Evolutionary conservation across 1,284 basidiomycete genomes (phyloP), one percentile per base, ranked within the genome.

Genomic region (Malassezia nana): DNA sequence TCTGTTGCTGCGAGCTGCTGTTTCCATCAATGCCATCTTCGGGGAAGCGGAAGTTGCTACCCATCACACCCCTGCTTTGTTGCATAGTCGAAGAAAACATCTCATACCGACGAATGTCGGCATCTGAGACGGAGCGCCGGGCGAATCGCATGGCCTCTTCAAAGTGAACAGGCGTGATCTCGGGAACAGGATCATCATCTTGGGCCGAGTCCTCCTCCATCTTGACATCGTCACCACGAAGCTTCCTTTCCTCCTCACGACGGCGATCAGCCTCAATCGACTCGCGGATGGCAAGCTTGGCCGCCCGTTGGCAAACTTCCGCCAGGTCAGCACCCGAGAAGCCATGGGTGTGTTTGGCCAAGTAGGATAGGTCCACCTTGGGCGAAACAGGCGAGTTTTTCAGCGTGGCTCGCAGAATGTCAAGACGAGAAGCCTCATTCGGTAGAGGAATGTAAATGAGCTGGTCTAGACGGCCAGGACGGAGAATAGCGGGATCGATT

Each of bases 291-390:
- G 89, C 89, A 45, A 96, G 80, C 79, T 99, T 99, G 58, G 90
- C 92, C 9, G 92, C 87, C 58, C 94, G 84, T 77, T 98, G 91
- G 75, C 92, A 98, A 70, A 98, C 94, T 77, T 98, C 94, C 12
- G 92, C 94, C 63, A 98, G 78, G 82, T 99, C 94, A 55, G 94
- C 94, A 84, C 94, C 94, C 70, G 92, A 96, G 83, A 88, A 99
- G 15, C 94, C 92, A 70, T 95, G 89, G 9, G 92, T 95, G 76
- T 81, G 84, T 82, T 87, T 95, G 58, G 92, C 82, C 49, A 99
- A 80, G 84, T 84, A 98, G 31, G 46, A 50, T 43, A 98, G 82
- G 74, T 95, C 84, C 57, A 99, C 90, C 10, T 84, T 82, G n/a
- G 81, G 78, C 13, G 87, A 81, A 39, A 98, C 77, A 13, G 94